Evolutionary conservation across 129 eudicot species (phyloP).

Genomic region (Ambrosia trifida): DNA sequence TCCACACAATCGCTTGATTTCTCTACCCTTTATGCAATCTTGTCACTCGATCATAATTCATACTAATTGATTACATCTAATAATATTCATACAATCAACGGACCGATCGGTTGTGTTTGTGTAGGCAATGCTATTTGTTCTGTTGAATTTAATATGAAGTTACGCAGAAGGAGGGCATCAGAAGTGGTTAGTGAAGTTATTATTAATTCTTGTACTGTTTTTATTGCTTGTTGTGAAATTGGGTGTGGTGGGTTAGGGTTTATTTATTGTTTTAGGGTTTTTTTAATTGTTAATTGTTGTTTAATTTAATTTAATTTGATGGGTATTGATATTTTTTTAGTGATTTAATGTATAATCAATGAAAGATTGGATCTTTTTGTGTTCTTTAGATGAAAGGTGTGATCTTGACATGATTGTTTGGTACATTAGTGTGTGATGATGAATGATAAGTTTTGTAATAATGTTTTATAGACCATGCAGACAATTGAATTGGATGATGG

Average conservation of each 20-base stretch:
- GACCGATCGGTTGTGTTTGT: conserved; percentile 36
- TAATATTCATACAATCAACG: conserved; percentile 29
- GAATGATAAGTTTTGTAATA: conserved; percentile 1
- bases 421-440: conserved; percentile 5
- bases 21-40: conserved; percentile 4
- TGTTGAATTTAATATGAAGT: conserved; percentile 65
- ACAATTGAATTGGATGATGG: no score
- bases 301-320: neutral
- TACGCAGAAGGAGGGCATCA: conserved; percentile 74
- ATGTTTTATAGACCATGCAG: no score
- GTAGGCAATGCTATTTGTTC: conserved; percentile 44
- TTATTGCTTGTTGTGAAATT: neutral
- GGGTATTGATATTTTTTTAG: no score
- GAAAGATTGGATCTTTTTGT: no score
- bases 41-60: conserved; percentile 12
- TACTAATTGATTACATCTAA: conserved; percentile 13
- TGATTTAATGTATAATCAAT: no score
- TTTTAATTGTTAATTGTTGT: no score
- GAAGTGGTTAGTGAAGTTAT: conserved; percentile 76
- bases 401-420: neutral
- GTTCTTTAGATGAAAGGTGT: no score
- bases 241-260: conserved; percentile 34
- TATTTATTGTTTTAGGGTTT: conserved; percentile 19
- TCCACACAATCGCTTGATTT: conserved; percentile 6
- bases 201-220: no score